Base-by-base conservation (phyloP, 208 protist genomes). In the Trypanosomatidae sp. region DNA sequence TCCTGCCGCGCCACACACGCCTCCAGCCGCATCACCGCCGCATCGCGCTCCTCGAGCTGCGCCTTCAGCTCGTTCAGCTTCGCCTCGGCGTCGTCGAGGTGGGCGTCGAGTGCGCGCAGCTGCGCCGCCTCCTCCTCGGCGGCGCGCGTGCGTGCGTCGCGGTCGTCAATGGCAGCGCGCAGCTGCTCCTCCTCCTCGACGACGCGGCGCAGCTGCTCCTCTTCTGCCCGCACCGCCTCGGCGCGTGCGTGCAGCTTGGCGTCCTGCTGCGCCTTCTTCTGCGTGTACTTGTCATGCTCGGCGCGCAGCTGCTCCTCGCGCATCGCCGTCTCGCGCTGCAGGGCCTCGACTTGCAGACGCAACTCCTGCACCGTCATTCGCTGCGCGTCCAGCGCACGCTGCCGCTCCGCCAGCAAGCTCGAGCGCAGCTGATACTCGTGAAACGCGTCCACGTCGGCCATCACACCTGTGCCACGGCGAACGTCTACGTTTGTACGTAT, bases 21-120 rank as follows among this genome's bases (percentile, higher is more conserved):
- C 67, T 91, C 76, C 19, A 87, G 48, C 11, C 54, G 58, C 71
- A 84, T 72, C 39, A 91, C 48, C 27, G 71, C 58, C 13, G 58
- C 75, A 40, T 91, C 82, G 42, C 66, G 58, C 44, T 91, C 82
- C 56, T 91, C 82, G 16, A 87, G 53, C 16, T 63, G 45, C 18
- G 68, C 69, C 65, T 88, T 88, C 7, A 78, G 27, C 15, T 60
- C 58, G 16, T 68, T 83, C 11, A 90, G 53, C 6, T 32, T 42
- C 24, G 69, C 71, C 37, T 48, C 47, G 10, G 59, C 57, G 1
- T 81, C 65, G 16, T 43, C 50, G 51, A 84, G 19, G 18, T 56
- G 58, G 1, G 19, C 19, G 23, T 72, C 59, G n/a, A 85, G 47
- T 27, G 54, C 47, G 32, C 66, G 58, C 16, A 75, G 66, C 22